Percentiles rank a stretch among this genome's conserved stretches.
Evolutionary conservation across 495 filamentous ascomycete genomes (phyloP).

Genomic region (Hypoxylon crocopeplum): DNA sequence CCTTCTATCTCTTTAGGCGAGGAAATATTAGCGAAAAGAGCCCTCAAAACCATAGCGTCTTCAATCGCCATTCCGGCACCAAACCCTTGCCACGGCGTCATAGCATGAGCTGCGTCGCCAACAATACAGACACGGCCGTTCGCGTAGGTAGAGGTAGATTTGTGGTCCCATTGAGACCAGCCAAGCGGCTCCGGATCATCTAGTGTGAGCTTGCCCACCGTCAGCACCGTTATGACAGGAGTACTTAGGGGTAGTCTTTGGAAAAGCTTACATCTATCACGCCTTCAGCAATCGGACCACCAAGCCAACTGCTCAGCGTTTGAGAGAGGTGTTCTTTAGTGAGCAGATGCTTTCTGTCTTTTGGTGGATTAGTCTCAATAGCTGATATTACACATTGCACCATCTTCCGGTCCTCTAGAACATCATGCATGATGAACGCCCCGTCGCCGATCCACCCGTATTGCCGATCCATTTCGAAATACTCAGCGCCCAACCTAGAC

Average conservation of each 20-base stretch:
- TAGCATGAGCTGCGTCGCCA: conserved; percentile 63
- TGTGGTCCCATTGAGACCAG: conserved; percentile 28
- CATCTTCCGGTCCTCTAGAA: conserved; percentile 6
- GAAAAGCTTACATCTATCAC: background rate
- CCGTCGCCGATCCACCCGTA: conserved; percentile 20
- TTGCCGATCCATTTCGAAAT: conserved; percentile 7
- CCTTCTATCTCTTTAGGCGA: conserved; percentile 44
- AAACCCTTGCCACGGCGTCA: conserved; percentile 70
- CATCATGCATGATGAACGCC: conserved; percentile 14
- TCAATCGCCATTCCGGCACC: conserved; percentile 72
- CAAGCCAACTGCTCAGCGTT: background rate
- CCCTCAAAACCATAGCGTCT: conserved; percentile 66
- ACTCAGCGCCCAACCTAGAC: background rate
- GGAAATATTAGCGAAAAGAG: conserved; percentile 54
- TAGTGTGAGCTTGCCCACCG: conserved; percentile 11
- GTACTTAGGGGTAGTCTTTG: too few species aligned
- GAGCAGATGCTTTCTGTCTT: background rate
- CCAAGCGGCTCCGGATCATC: conserved; percentile 9
- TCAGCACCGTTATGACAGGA: too few species aligned
- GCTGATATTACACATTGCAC: conserved; percentile 18
- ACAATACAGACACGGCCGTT: conserved; percentile 55
- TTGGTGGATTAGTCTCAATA: conserved; percentile 1
- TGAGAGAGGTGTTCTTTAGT: background rate
- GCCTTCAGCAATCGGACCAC: background rate
- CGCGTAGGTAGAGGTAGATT: conserved; percentile 40